phyloP scores from a whole-genome alignment of 2,329 filamentous ascomycete species.

The Scytalidium sp. region DNA sequence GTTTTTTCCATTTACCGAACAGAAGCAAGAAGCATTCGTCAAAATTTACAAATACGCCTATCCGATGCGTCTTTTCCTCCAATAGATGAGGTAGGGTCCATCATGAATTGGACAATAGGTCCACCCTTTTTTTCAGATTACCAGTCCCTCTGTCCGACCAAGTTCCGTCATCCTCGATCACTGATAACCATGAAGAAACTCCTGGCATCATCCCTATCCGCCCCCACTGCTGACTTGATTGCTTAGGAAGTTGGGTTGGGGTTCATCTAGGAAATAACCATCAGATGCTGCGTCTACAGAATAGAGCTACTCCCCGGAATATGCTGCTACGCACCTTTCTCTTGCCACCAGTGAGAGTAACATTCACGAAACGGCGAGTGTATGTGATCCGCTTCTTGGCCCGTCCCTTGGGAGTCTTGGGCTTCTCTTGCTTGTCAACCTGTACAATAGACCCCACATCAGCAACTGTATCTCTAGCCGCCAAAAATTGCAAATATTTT shows the following conservation, averaged over 20 bases:
- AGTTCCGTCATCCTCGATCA: conserved; percentile 12
- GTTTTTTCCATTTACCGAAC: conserved; percentile 6
- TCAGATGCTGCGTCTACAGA: conserved; percentile 12
- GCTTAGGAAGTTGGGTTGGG: conserved; percentile 74
- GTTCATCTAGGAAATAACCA: conserved; percentile 63
- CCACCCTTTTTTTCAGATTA: conserved; percentile 20
- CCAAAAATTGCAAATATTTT: too few relatives aligned
- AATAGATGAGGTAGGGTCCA: conserved; percentile 20
- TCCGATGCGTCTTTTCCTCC: conserved; percentile 28
- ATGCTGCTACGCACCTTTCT: conserved; percentile 69
- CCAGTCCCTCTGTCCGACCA: conserved; percentile 21
- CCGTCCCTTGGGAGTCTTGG: conserved; percentile 95
- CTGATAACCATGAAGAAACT: not conserved
- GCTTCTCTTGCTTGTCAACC: conserved; percentile 92
- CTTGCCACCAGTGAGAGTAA: conserved; percentile 97
- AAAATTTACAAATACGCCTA: conserved; percentile 29
- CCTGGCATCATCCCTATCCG: conserved; percentile 3
- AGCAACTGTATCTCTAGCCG: conserved; percentile 13
- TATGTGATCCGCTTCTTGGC: conserved; percentile 96
- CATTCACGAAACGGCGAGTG: conserved; percentile 97
- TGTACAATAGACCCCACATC: conserved; percentile 35
- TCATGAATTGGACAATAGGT: conserved; percentile 18
- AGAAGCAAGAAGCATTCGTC: conserved; percentile 8
- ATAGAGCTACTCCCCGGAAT: too few relatives aligned
- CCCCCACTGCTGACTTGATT: conserved; percentile 13